These are phyloP conservation scores for Sclerotinia borealis DNA, from an alignment of 2,329 filamentous ascomycete species.

Conservation along the genomic window DNA sequence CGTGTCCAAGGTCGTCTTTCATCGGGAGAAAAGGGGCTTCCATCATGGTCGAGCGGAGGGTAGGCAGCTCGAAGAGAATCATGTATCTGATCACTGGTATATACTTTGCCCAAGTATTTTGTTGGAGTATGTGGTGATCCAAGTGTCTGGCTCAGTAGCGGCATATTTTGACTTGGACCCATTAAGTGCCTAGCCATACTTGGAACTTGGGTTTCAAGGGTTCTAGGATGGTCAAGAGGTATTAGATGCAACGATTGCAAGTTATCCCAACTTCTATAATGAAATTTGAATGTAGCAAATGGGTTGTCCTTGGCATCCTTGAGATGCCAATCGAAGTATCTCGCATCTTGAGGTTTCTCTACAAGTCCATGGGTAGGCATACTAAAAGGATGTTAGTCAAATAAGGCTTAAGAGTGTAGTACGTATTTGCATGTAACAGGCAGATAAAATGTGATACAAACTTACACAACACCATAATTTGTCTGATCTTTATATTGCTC, in stretches of 20 bases:
- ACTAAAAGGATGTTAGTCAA: conserved; percentile 31
- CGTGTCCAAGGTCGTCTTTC: not conserved
- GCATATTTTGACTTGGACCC: not conserved
- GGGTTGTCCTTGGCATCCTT: conserved; percentile 46
- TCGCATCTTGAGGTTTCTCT: conserved; percentile 44
- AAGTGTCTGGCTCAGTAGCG: not conserved
- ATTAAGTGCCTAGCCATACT: conserved; percentile 4
- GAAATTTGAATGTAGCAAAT: conserved; percentile 48
- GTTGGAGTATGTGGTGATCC: not conserved
- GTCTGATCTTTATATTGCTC: conserved; percentile 42
- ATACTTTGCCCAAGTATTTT: conserved; percentile 9
- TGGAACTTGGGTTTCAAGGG: not conserved
- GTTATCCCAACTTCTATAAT: conserved; percentile 49
- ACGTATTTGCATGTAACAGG: not conserved
- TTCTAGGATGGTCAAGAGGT: conserved; percentile 18
- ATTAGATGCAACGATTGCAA: conserved; percentile 45
- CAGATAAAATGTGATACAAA: conserved; percentile 12
- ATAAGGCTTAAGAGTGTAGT: not conserved
- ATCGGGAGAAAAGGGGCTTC: not conserved
- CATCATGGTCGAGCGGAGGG: not conserved
- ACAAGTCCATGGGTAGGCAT: conserved; percentile 48
- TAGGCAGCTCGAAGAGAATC: conserved; percentile 2
- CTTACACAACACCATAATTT: conserved; percentile 49
- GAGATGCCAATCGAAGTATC: conserved; percentile 48
- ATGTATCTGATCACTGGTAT: conserved; percentile 12